Percentiles rank a stretch among this genome's conserved stretches.
These are phyloP conservation scores for Linanthus parryae DNA, from an alignment of 148 eudicot species.

Conservation along the genomic window DNA sequence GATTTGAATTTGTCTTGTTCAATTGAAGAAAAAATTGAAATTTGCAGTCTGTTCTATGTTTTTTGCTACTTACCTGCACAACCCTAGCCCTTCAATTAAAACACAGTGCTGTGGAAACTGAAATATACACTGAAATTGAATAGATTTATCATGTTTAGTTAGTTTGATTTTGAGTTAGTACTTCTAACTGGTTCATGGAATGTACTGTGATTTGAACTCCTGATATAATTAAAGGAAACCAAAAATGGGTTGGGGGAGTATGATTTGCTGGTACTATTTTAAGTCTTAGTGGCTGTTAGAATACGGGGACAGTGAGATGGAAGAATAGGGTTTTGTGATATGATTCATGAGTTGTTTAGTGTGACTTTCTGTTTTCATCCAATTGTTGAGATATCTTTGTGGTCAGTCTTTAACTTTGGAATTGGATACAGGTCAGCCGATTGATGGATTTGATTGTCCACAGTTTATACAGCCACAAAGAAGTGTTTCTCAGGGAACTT, in stretches of 20 bases:
- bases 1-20: background rate
- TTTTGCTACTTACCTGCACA: background rate
- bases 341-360: background rate
- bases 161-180: background rate
- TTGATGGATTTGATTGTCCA: conserved; percentile 92
- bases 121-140: background rate
- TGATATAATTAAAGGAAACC: too few relatives aligned
- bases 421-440: conserved; percentile 72
- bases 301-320: background rate
- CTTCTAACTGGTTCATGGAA: too few relatives aligned
- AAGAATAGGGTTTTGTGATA: background rate
- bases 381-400: background rate
- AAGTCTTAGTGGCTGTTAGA: background rate
- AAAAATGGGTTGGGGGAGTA: background rate
- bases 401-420: background rate
- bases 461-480: conserved; percentile 97
- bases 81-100: too few relatives aligned
- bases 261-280: background rate
- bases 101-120: too few relatives aligned
- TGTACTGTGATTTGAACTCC: too few relatives aligned
- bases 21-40: background rate
- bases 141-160: background rate
- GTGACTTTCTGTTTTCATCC: background rate
- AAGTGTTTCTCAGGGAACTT: conserved; percentile 91
- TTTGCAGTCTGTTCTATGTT: background rate